Evolutionary conservation across 441 rosid species (phyloP), one percentile per base, ranked within the genome.

Genomic region (Hypseocharis bilobata): DNA sequence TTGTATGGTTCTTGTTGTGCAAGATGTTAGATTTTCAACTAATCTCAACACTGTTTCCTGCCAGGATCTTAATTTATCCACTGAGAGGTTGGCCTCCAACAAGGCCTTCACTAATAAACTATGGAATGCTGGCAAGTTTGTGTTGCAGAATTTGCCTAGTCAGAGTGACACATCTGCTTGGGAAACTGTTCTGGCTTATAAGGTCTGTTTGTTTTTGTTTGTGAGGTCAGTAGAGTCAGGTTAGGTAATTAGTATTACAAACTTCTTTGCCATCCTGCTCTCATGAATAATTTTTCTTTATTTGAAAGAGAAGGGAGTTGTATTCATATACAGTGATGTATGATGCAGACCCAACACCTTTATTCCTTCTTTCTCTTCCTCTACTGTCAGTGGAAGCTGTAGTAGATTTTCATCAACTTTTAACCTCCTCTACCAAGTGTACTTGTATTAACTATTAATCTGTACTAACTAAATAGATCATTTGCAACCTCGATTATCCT

Each of bases 101-200:
- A 92, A 89, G 77, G 94, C 94, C 60, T 92, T 92, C 79, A 89
- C 96, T 42, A 92, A 89, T 78, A 92, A 92, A 80, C 77, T 92
- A 34, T 92, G 98, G 98, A 92, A 92, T 83, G 98, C 98, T 74
- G 96, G 96, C 71, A 92, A 89, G 83, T 92, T 89, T 77, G 78
- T 87, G 63, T 71, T 92, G 72, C 96, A 88, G 75, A 88, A 86
- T 82, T 71, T 92, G 73, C 94, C 98, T 8, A 76, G 79, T 81
- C 85, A 72, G 67, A 82, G 72, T 71, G 88, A 92, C 73, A 62
- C 22, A 62, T 76, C 89, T 77, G 82, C 85, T 65, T 92, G 96
- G 98, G 91, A 86, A 69, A 72, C 73, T 70, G 59, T 89, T 47
- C 74, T 76, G 75, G 82, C 82, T 49, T 66, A 67, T 73, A 76